A percentile compares a stretch with the other conserved stretches of the same genome.
phyloP scores from a whole-genome alignment of 306 rosid genomes.

The Vicia sativa region DNA sequence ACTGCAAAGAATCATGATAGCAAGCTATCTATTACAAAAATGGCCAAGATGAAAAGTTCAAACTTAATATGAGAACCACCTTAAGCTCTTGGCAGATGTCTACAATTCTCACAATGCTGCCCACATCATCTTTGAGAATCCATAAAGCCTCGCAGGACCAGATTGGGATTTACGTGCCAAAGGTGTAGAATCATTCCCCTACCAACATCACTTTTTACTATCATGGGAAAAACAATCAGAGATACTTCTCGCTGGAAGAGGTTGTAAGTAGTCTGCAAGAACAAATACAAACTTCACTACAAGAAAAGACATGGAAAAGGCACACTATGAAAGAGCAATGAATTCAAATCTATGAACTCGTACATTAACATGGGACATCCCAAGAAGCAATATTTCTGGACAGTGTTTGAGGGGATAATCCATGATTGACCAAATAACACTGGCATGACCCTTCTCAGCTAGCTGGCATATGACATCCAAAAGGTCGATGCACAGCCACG shows the following conservation, averaged over 20 bases:
- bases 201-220: constrained; percentile 58
- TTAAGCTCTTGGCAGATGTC: constrained; percentile 87
- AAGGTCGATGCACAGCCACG: constrained; percentile 89
- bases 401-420: constrained; percentile 87
- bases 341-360: constrained; percentile 17
- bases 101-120: constrained; percentile 58
- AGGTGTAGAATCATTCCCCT: constrained; percentile 73
- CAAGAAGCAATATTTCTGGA: constrained; percentile 92
- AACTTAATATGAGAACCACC: constrained; percentile 51
- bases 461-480: constrained; percentile 80
- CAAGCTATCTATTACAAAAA: constrained; percentile 8
- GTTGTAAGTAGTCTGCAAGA: constrained; percentile 86
- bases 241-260: constrained; percentile 87
- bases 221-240: constrained; percentile 62
- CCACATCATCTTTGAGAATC: constrained; percentile 70
- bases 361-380: constrained; percentile 85
- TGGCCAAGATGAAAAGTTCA: constrained; percentile 28
- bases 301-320: constrained; percentile 12
- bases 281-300: constrained; percentile 35
- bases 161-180: constrained; percentile 75
- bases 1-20: constrained; percentile 2
- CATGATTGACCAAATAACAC: constrained; percentile 72
- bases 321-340: constrained; percentile 2
- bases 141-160: constrained; percentile 79
- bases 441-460: constrained; percentile 95